phyloP scores from a whole-genome alignment of 371 early-diverging fungal genomes.

The Mortierella sp. region DNA sequence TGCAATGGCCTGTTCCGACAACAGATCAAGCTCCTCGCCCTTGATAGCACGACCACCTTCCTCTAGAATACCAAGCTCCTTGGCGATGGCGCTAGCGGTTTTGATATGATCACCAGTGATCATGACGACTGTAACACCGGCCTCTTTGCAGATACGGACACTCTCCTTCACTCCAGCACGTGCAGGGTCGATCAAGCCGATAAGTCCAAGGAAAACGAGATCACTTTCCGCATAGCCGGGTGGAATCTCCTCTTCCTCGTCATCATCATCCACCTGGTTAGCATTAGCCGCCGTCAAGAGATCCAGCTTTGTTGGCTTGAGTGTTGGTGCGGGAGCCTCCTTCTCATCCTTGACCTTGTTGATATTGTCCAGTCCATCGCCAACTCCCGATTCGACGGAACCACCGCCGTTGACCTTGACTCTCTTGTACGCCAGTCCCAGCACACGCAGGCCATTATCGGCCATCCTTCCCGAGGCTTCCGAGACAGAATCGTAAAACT shows the following conservation, averaged over 20 bases:
- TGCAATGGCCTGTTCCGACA: slow-evolving; percentile 68
- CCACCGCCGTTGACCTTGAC: slow-evolving; percentile 47
- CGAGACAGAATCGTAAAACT: slow-evolving; percentile 71
- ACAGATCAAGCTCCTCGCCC: slow-evolving; percentile 67
- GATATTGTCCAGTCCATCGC: slow-evolving; percentile 57
- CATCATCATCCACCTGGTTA: slow-evolving; percentile 34
- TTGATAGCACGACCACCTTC: slow-evolving; percentile 65
- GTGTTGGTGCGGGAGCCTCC: slow-evolving; percentile 25
- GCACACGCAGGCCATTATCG: slow-evolving; percentile 79
- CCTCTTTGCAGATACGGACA: slow-evolving; percentile 70
- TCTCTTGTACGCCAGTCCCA: slow-evolving; percentile 73
- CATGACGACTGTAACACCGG: slow-evolving; percentile 87
- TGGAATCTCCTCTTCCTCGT: slow-evolving; percentile 19
- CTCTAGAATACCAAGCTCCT: slow-evolving; percentile 73
- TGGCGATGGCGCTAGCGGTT: slow-evolving; percentile 79
- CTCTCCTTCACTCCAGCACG: slow-evolving; percentile 76
- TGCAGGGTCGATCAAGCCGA: slow-evolving; percentile 83
- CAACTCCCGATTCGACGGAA: slow-evolving; percentile 50
- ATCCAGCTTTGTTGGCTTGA: slow-evolving; percentile 36
- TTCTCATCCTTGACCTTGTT: slow-evolving; percentile 56
- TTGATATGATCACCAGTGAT: slow-evolving; percentile 85
- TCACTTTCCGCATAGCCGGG: slow-evolving; percentile 45
- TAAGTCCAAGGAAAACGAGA: slow-evolving; percentile 68
- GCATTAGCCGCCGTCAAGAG: slow-evolving; percentile 25
- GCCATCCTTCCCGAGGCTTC: slow-evolving; percentile 84